Evolutionary conservation across 768 basidiomycete genomes (phyloP), one percentile per base, ranked within the genome.

Genomic region (Cytidiella melzeri): DNA sequence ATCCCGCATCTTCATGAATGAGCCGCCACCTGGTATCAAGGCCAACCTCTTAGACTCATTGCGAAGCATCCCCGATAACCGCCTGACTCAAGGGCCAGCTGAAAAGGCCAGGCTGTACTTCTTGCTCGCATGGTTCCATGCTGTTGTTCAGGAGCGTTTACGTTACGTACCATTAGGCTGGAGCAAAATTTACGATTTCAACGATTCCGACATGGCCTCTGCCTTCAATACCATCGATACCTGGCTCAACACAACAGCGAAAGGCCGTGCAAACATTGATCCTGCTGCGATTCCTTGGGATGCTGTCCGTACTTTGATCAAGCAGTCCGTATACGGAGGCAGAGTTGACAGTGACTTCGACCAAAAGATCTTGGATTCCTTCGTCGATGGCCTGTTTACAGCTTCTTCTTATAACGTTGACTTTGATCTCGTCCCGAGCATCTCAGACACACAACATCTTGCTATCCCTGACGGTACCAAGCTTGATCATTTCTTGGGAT

Each of bases 41-140:
- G 96, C 96, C 41, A 98, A 96, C 62, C 73, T 99, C 6, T 74
- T 96, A 19, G 95, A 98, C 63, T 93, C 91, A 3, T 74, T 96
- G 20, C 77, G 81, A 37, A 77, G 76, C 53, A 89, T 97, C 41
- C 63, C 83, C 2, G 72, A 84, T 0, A 67, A 81, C 9, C 83
- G 88, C 20, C 75, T 94, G 41, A 69, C 81, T 1, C 81, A 87
- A 62, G 96, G 95, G 4, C 95, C 95, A 6, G 84, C 83, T 2
- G 96, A 99, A 69, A 96, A 96, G 65, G 76, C 85, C 36, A 82
- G 96, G 4, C 67, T 98, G 41, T 94, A 95, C 69, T 97, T 97
- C 84, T 74, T 97, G 27, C 79, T 98, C 25, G 91, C 96, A 1
- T 99, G 95, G 94, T 96, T 98, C 86, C 96, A 99, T 61, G 94